Conservation (phyloP, 1,284 basidiomycete genomes). For the Ustilago trichophora region DNA sequence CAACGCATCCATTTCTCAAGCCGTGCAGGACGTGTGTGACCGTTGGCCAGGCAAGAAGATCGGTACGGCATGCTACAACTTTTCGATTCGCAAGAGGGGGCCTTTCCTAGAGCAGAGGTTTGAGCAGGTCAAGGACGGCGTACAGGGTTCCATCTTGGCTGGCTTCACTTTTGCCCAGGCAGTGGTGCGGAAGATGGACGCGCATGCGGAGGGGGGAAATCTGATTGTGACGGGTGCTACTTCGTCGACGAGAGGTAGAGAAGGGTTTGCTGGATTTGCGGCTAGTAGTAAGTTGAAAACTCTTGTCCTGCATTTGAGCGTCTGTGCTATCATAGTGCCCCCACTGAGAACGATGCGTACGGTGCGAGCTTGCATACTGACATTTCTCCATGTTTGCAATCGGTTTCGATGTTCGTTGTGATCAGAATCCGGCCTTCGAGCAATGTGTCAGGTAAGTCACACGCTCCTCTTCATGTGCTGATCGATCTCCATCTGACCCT, state of each 20-base stretch:
- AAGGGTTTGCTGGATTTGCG: constrained; percentile 54
- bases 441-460: constrained; percentile 45
- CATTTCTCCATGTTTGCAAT: no score
- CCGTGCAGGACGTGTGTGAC: constrained; percentile 19
- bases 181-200: constrained; percentile 25
- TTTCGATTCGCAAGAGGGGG: constrained; percentile 42
- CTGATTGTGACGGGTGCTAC: constrained; percentile 58
- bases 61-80: constrained; percentile 56
- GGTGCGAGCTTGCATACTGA: no score
- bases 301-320: no score
- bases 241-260: constrained; percentile 43
- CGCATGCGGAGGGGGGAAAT: constrained; percentile 35
- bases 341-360: background rate
- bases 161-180: constrained; percentile 54
- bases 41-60: constrained; percentile 44
- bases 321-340: no score
- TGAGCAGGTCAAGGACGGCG: constrained; percentile 36
- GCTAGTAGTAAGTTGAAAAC: constrained; percentile 49
- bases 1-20: constrained; percentile 19
- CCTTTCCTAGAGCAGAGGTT: constrained; percentile 41
- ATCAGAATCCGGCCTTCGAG: constrained; percentile 40
- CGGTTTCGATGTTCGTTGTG: background rate
- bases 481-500: background rate
- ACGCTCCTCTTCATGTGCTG: no score
- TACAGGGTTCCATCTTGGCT: constrained; percentile 45